Base-by-base conservation (phyloP, 116 monocot species). In the Posidonia oceanica region DNA sequence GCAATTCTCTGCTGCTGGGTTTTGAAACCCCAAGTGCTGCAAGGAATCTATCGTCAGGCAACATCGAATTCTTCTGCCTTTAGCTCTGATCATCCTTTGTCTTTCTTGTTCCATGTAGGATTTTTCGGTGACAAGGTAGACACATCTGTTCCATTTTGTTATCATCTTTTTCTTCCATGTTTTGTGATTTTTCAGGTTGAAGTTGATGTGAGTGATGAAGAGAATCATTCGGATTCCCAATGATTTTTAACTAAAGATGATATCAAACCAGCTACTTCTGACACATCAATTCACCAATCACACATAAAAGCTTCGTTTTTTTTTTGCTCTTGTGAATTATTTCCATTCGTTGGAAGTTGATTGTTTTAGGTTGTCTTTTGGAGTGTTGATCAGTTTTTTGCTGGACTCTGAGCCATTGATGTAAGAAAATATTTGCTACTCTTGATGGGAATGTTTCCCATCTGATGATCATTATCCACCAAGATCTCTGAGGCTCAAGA, bases 101-200 rank as follows among this genome's bases (percentile, higher is more conserved):
- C 44, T 71, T n/a, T 42, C 2, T 48, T 7, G 48, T 10, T 48
- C 48, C 12, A 48, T 12, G 40, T 70, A 70, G 70, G 70, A 58
- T 59, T 70, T 55, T 70, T 58, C 57, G 58, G 70, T 70, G 70
- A 70, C 70, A 59, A 70, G 70, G 70, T 70, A 56, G 70, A 70
- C 57, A 70, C 70, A 70, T 58, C 4, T 36, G 5, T 36, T 36
- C 29, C 29, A 38, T 41, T 44, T 18, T 66, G 66, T 57, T 59
- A 0, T 70, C 41, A 21, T 17, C 21, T 58, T 8, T 70, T 36
- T 6, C 56, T 59, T 54, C 5, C 3, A 36, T 37, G 23, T 53
- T 23, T 69, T 52, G 12, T 5, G 36, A 15, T 22, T 1, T 14
- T 7, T 15, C 39, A 5, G 38, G n/a, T 2, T 4, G 20, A 18